Evolutionary conservation across 805 yeast genomes (phyloP).

Genomic region (Yamadazyma akitaensis): DNA sequence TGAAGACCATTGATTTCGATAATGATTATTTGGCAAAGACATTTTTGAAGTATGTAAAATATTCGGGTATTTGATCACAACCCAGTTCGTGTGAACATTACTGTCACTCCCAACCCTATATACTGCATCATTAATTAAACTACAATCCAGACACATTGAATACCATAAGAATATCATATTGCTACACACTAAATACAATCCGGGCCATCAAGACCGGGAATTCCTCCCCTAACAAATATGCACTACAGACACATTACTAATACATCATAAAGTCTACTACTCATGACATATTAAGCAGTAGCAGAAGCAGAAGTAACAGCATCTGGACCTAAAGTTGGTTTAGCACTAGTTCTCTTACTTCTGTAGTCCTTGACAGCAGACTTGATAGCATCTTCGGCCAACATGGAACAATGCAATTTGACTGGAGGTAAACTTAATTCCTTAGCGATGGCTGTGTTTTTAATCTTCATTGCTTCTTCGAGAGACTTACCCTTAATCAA

Average conservation of each 20-base stretch:
- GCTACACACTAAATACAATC: not conserved
- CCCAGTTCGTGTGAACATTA: too few species aligned
- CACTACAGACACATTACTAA: not conserved
- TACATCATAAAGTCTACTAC: not conserved
- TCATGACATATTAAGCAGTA: not conserved
- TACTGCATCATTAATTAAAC: not conserved
- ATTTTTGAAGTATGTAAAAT: slow-evolving; percentile 26
- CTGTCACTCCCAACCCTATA: too few species aligned
- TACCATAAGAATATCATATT: not conserved
- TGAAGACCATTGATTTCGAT: slow-evolving; percentile 22
- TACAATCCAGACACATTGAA: not conserved
- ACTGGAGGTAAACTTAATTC: slow-evolving; percentile 96
- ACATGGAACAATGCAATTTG: slow-evolving; percentile 95
- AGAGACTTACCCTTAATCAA: slow-evolving; percentile 91
- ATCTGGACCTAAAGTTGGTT: slow-evolving; percentile 62
- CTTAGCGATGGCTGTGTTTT: slow-evolving; percentile 91
- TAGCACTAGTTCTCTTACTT: slow-evolving; percentile 57
- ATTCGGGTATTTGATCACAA: slow-evolving; percentile 5
- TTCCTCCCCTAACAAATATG: not conserved
- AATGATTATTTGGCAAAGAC: slow-evolving; percentile 16
- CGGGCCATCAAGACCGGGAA: not conserved
- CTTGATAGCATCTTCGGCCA: slow-evolving; percentile 98
- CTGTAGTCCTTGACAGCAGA: slow-evolving; percentile 94
- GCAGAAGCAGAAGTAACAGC: slow-evolving; percentile 31
- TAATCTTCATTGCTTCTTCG: slow-evolving; percentile 89